These are phyloP conservation scores for Talaromyces ruber DNA, from an alignment of 495 filamentous ascomycete genomes.

Conservation along the genomic window DNA sequence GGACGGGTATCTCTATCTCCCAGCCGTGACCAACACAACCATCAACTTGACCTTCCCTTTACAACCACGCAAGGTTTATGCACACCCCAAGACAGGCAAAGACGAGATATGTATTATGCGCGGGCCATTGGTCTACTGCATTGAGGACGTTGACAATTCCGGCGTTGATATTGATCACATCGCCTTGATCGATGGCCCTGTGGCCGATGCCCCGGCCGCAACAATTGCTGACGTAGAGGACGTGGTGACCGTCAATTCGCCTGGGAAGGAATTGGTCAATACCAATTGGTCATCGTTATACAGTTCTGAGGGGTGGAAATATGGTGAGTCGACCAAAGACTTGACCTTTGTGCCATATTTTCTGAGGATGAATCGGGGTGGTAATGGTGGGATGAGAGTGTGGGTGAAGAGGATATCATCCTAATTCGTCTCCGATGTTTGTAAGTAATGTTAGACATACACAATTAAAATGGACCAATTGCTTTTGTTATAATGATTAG, in stretches of 20 bases:
- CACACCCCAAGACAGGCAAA: slow-evolving; percentile 44
- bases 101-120: slow-evolving; percentile 40
- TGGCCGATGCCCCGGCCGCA: slow-evolving; percentile 24
- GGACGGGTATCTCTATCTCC: slow-evolving; percentile 39
- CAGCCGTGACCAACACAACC: slow-evolving; percentile 8
- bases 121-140: slow-evolving; percentile 50
- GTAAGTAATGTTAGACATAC: neutral
- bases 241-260: slow-evolving; percentile 20
- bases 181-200: slow-evolving; percentile 12
- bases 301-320: slow-evolving; percentile 3
- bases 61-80: slow-evolving; percentile 35
- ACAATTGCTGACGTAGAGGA: slow-evolving; percentile 22
- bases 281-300: neutral
- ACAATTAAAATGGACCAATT: neutral
- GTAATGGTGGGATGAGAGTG: slow-evolving; percentile 43
- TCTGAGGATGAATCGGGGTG: slow-evolving; percentile 42
- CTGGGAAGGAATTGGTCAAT: slow-evolving; percentile 15
- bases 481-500: neutral
- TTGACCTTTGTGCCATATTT: slow-evolving; percentile 42
- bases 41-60: slow-evolving; percentile 28
- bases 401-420: slow-evolving; percentile 3
- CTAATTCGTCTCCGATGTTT: neutral
- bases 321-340: slow-evolving; percentile 15
- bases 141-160: slow-evolving; percentile 48
- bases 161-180: slow-evolving; percentile 48